Evolutionary conservation across 2,329 filamentous ascomycete genomes (phyloP).

Genomic region (Penicillium sp.): DNA sequence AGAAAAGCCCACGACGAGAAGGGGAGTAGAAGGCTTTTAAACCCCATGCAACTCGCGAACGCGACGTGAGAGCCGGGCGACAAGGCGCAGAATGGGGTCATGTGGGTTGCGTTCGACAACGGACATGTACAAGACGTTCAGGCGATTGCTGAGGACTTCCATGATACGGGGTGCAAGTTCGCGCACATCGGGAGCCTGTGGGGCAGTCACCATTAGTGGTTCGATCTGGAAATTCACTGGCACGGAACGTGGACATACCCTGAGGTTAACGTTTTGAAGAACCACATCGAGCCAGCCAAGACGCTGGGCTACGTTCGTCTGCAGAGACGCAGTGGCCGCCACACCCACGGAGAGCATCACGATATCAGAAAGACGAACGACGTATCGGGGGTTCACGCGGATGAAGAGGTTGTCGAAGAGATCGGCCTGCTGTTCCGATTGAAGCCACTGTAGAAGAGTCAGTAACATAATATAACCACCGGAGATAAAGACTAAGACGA

Average conservation of each 20-base stretch:
- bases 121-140: slow-evolving; percentile 57
- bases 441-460: slow-evolving; percentile 53
- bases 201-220: background rate
- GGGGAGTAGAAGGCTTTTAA: background rate
- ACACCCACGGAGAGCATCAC: slow-evolving; percentile 61
- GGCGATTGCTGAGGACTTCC: slow-evolving; percentile 56
- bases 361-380: slow-evolving; percentile 55
- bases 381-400: slow-evolving; percentile 55
- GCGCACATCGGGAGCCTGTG: slow-evolving; percentile 53
- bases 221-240: background rate
- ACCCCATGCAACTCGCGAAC: slow-evolving; percentile 37
- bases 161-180: slow-evolving; percentile 60
- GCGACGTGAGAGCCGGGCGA: slow-evolving; percentile 47
- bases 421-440: slow-evolving; percentile 57
- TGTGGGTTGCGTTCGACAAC: slow-evolving; percentile 53
- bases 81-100: slow-evolving; percentile 52
- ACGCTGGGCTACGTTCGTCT: slow-evolving; percentile 53
- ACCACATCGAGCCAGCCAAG: slow-evolving; percentile 59
- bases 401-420: slow-evolving; percentile 64
- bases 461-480: slow-evolving; percentile 9
- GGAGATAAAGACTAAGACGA: slow-evolving; percentile 15
- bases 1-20: background rate
- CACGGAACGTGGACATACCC: slow-evolving; percentile 40
- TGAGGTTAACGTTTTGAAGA: slow-evolving; percentile 53
- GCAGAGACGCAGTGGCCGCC: slow-evolving; percentile 58